These are phyloP conservation scores for Penicillium sp. DNA, from an alignment of 2,329 filamentous ascomycete species.

Conservation along the genomic window DNA sequence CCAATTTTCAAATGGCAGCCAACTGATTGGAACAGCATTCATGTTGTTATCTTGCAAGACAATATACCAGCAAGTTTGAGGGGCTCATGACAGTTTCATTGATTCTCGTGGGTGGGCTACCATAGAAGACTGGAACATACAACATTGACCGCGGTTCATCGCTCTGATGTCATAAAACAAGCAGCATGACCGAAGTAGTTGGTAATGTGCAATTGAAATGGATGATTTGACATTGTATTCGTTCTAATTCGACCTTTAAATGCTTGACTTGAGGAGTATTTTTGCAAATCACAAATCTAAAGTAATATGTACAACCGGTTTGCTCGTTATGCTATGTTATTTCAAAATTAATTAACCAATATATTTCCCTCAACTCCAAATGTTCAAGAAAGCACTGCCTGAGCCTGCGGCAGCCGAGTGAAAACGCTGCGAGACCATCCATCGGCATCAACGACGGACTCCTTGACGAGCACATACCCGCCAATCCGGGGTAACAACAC, in stretches of 20 bases:
- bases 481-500: conserved; percentile 47
- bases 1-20: conserved; percentile 26
- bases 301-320: not conserved
- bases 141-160: conserved; percentile 6
- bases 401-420: conserved; percentile 40
- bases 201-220: not conserved
- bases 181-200: not conserved
- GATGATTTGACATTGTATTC: not conserved
- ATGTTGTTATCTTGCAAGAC: conserved; percentile 40
- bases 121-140: conserved; percentile 49
- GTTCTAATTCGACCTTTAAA: not conserved
- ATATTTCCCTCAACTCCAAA: not conserved
- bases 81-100: conserved; percentile 39
- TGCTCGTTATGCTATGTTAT: too few species aligned
- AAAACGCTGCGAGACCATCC: conserved; percentile 64
- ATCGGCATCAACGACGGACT: conserved; percentile 57
- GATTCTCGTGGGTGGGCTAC: conserved; percentile 42
- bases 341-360: too few species aligned
- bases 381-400: conserved; percentile 3
- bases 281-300: not conserved
- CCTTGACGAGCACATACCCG: conserved; percentile 55
- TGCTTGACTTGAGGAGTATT: not conserved
- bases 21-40: conserved; percentile 26
- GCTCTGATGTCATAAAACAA: not conserved
- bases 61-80: conserved; percentile 48